Conservation (phyloP, 257 asterid genomes). For the Plantago elongata region DNA sequence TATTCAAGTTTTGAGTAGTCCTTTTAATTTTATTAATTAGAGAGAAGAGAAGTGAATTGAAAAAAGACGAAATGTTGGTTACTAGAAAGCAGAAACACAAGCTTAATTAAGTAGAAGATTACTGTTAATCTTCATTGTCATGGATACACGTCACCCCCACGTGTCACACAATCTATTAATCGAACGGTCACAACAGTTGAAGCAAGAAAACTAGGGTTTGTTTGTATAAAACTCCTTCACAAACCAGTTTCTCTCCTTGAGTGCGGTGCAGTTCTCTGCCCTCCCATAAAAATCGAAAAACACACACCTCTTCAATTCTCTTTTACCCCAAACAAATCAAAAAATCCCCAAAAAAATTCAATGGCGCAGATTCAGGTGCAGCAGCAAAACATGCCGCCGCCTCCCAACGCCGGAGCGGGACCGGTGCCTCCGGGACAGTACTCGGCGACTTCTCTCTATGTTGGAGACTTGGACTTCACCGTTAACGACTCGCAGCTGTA, state of each 20-base stretch:
- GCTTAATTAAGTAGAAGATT: too few species aligned
- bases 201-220: background rate
- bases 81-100: too few species aligned
- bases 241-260: background rate
- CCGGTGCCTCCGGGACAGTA: conserved; percentile 26
- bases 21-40: too few species aligned
- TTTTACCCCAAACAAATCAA: conserved; percentile 12
- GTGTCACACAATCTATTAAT: background rate
- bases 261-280: conserved; percentile 40
- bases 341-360: conserved; percentile 1
- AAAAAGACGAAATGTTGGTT: too few species aligned
- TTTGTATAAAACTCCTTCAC: background rate
- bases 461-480: conserved; percentile 44
- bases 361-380: conserved; percentile 40
- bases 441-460: conserved; percentile 44
- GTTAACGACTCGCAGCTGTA: conserved; percentile 54
- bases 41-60: too few species aligned
- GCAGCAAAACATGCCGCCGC: conserved; percentile 28
- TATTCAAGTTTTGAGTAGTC: too few species aligned
- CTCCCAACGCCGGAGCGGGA: conserved; percentile 17
- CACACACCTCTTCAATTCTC: background rate
- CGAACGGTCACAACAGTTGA: background rate
- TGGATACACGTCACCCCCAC: conserved; percentile 19
- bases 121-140: too few species aligned
- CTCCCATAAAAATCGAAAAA: conserved; percentile 16